Conservation (phyloP, 306 rosid species). For the Begonia loranthoides region DNA sequence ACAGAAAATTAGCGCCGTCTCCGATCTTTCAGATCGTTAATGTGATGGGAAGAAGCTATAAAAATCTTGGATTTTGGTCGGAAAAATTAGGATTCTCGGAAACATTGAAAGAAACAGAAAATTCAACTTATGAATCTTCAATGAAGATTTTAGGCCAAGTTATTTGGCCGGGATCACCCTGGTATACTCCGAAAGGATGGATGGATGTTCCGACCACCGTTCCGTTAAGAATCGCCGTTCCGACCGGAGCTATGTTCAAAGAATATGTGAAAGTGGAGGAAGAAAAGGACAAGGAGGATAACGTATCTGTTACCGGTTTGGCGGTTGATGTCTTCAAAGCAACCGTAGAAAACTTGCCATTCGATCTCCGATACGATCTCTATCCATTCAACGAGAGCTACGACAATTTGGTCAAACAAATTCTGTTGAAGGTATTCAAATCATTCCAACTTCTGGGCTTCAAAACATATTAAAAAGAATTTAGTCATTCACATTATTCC, state of each 20-base stretch:
- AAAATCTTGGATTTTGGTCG: constrained; percentile 40
- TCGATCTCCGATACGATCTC: constrained; percentile 11
- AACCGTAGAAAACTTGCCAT: constrained; percentile 16
- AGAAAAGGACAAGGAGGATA: constrained; percentile 5
- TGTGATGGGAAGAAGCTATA: constrained; percentile 27
- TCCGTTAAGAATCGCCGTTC: constrained; percentile 29
- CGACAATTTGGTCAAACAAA: constrained; percentile 24
- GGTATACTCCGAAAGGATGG: constrained; percentile 31
- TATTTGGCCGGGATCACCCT: constrained; percentile 35
- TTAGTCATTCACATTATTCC: neutral
- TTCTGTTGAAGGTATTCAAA: constrained; percentile 12
- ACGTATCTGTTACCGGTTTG: constrained; percentile 13
- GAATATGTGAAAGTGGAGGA: constrained; percentile 11
- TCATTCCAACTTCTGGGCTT: neutral
- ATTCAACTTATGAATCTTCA: constrained; percentile 4
- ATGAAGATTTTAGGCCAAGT: constrained; percentile 24
- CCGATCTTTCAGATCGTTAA: constrained; percentile 26
- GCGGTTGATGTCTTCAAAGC: constrained; percentile 22
- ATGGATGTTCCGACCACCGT: constrained; percentile 2
- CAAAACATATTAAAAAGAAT: neutral
- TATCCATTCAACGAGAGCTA: constrained; percentile 21
- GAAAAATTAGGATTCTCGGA: constrained; percentile 21
- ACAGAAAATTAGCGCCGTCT: constrained; percentile 11
- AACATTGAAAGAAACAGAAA: neutral
- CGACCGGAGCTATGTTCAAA: constrained; percentile 12